Base-by-base conservation (phyloP, 768 basidiomycete genomes). In the Tulasnella sp. region DNA sequence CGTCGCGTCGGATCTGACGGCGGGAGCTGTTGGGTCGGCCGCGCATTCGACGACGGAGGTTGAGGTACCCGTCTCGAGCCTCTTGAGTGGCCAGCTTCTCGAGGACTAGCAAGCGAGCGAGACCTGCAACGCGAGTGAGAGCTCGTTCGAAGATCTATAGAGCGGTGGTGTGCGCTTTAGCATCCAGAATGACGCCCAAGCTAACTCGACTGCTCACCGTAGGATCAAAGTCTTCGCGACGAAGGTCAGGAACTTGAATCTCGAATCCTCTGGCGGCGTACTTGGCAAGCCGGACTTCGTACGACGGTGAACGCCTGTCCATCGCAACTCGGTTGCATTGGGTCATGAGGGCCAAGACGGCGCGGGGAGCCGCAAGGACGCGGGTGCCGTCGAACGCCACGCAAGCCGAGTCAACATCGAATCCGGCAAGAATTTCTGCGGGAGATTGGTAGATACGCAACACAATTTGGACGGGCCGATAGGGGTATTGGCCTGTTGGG, bases 341-440 rank as follows among this genome's bases (percentile, higher is more conserved):
- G 24, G 89, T 89, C 88, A 92, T 91, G 88, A 89, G 88, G 38
- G 91, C 88, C 18, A 89, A 84, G 75, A 91, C 86, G 16, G 89
- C 88, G 10, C 91, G 87, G 1, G 91, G 91, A 80, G 89, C 91
- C 6, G 89, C 90, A 86, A 88, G 89, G 19, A 91, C 88, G n/a
- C 87, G 89, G 74, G 85, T 80, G 79, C 89, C 89, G 81, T 89
- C 87, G 76, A 86, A 92, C 1, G 88, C 88, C 76, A 88, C 90
- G 84, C 90, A 91, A 6, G 91, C 89, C 0, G 89, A 89, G 80
- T 92, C 91, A 68, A 92, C 88, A 81, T 92, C 91, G 81, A 92
- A 92, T 12, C 91, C 91, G 7, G 91, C 89, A 0, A 92, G 86
- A 76, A 92, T 87, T 82, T 92, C 91, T 0, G 90, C 90, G 24